phyloP scores from a whole-genome alignment of 1,284 basidiomycete genomes.

The Wallemia mellicola region DNA sequence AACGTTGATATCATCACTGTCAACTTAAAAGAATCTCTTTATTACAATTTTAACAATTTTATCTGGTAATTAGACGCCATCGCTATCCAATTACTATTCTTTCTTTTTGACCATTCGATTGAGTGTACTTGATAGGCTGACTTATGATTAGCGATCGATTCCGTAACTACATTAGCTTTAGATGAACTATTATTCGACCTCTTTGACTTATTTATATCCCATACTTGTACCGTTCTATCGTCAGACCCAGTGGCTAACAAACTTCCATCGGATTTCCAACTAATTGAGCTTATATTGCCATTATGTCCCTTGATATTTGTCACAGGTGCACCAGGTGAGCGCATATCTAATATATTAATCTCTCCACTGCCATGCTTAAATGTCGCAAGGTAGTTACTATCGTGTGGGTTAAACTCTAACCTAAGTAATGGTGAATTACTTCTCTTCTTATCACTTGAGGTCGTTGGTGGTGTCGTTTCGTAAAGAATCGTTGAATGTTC shows the following conservation, averaged over 20 bases:
- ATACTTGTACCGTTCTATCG: conserved; percentile 8
- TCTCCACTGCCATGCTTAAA: conserved; percentile 67
- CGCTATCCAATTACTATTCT: conserved; percentile 60
- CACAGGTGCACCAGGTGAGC: conserved; percentile 70
- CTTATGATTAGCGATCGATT: conserved; percentile 53
- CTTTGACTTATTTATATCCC: conserved; percentile 2
- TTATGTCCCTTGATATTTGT: conserved; percentile 59
- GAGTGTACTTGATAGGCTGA: conserved; percentile 51
- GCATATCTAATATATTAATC: conserved; percentile 74
- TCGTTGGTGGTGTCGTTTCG: conserved; percentile 34
- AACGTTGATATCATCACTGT: too few species aligned
- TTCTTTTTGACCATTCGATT: conserved; percentile 50
- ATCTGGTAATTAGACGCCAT: conserved; percentile 54
- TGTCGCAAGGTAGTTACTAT: conserved; percentile 73
- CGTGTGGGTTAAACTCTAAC: conserved; percentile 56
- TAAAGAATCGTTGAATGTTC: conserved; percentile 93
- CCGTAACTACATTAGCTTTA: conserved; percentile 21
- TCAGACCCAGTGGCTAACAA: conserved; percentile 54
- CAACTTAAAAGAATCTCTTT: not conserved
- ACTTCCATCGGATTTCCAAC: conserved; percentile 41
- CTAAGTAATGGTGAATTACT: conserved; percentile 43
- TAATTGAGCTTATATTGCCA: conserved; percentile 44
- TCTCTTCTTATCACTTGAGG: conserved; percentile 22
- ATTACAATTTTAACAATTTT: conserved; percentile 44
- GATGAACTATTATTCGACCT: conserved; percentile 1